Base-by-base conservation (phyloP, 2,329 filamentous ascomycete species). In the Cucurbitaria berberidis region DNA sequence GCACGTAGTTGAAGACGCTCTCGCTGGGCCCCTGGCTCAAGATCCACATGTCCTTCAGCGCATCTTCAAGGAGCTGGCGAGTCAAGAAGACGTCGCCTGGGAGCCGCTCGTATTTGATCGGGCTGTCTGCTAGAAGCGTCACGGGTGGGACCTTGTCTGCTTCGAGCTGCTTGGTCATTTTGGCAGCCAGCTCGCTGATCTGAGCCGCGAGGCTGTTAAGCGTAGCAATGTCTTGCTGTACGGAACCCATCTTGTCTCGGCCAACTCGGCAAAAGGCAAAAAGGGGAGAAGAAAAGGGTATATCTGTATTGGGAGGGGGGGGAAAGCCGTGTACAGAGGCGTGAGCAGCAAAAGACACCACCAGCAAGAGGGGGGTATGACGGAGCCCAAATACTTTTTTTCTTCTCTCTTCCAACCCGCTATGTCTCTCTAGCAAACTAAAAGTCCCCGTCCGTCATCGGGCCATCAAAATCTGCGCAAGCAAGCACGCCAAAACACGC, bases 1-100 rank as follows among this genome's bases (percentile, higher is more conserved):
- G 69, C 11, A 62, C 63, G 47, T 71, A 72, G 41, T 72, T 72
- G 55, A 80, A 81, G 21, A 81, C 74, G 48, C 79, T 81, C 63
- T 82, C 80, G 55, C 78, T 81, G 0, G 80, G 80, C 0, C 80
- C 80, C 45, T 80, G 77, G 6, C 75, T 74, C 3, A 83, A 62
- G 45, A 78, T 78, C 57, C 71, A 77, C 68, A 82, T 72, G 46
- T 83, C 80, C 24, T 72, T 78, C 38, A 82, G 59, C 3, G 75
- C 68, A 61, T 83, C 80, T 10, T 78, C 62, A 5, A 83, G 73
- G 35, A 68, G 59, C 60, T 81, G 79, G 15, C 77, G 74, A 21
- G 72, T 69, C 55, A 79, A 68, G 60, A 81, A 82, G 16, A 74
- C 70, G 30, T 80, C 78, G 1, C 71, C 66, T 0, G 77, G 74